These are phyloP conservation scores for Picochlorum sp. DNA, from an alignment of 139 green algal genomes.

Conservation along the genomic window DNA sequence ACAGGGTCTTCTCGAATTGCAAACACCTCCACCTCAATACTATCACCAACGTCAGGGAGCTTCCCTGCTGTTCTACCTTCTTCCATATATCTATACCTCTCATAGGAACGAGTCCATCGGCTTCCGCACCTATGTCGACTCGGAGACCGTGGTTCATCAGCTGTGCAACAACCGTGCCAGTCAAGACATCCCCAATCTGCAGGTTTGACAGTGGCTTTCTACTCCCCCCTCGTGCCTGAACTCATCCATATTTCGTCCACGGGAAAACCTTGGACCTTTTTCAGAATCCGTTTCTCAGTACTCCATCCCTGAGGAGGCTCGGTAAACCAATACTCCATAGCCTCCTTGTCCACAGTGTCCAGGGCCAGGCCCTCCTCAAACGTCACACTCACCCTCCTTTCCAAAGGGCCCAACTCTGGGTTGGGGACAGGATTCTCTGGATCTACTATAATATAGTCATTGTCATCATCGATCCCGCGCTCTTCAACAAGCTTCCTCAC, in stretches of 20 bases:
- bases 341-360: conserved; percentile 21
- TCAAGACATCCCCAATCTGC: conserved; percentile 13
- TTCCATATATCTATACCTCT: conserved; percentile 8
- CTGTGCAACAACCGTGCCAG: conserved; percentile 9
- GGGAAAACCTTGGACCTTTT: conserved; percentile 1
- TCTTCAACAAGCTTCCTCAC: conserved; percentile 5
- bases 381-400: conserved; percentile 20
- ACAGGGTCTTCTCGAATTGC: conserved; percentile 7
- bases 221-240: background rate
- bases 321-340: conserved; percentile 33
- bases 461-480: conserved; percentile 5
- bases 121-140: conserved; percentile 25
- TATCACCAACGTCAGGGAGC: background rate
- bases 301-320: conserved; percentile 30
- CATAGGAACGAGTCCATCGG: conserved; percentile 19
- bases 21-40: conserved; percentile 12
- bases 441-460: conserved; percentile 18
- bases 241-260: background rate
- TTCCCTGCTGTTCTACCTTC: background rate
- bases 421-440: conserved; percentile 15
- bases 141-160: conserved; percentile 19
- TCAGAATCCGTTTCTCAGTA: conserved; percentile 14
- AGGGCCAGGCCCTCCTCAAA: conserved; percentile 28
- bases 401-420: conserved; percentile 14
- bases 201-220: conserved; percentile 13